Evolutionary conservation across 2,329 filamentous ascomycete genomes (phyloP), one percentile per base, ranked within the genome.

Genomic region (Alternaria metachromatica): DNA sequence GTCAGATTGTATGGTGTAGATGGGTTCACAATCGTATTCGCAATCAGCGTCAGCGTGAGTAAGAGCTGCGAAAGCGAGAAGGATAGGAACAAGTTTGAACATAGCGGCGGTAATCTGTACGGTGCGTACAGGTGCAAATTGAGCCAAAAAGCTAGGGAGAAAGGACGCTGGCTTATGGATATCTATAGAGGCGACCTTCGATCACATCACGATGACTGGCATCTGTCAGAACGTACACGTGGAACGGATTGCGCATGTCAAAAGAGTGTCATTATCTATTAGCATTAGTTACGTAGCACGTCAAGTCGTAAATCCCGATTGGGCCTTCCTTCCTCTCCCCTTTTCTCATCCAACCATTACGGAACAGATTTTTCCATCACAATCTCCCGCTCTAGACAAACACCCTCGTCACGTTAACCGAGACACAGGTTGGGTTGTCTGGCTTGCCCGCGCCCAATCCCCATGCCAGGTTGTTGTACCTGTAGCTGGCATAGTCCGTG

Each of bases 351-450:
- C 30, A 23, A 45, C 13, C 25, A 54, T 15, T 15, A 33, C 28
- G 37, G n/a, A 41, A 41, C 18, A 49, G 13, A 23, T 18, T 15
- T 12, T 45, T 33, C 49, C 12, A 20, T 15, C 26, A 12, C 28
- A 18, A 23, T 43, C 10, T 13, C 9, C 4, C 26, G 9, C 21
- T 25, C 50, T 30, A 66, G 23, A 67, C 44, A 56, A 75, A 76
- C 0, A 72, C 65, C 60, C 81, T 78, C 65, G 77, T 76, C 8
- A 85, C 82, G 53, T 78, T 72, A 10, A 84, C 82, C 57, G 78
- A 79, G 18, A 76, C 69, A 72, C 84, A 85, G 44, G 73, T 82
- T 10, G 83, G 82, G 67, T 84, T 84, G 71, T 85, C 75, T 6
- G 83, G 82, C 62, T 74, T 68, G 7, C 46, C 71, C 10, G 69